These are phyloP conservation scores for Sequoia sempervirens DNA, from an alignment of 75 land plant species.

Conservation along the genomic window DNA sequence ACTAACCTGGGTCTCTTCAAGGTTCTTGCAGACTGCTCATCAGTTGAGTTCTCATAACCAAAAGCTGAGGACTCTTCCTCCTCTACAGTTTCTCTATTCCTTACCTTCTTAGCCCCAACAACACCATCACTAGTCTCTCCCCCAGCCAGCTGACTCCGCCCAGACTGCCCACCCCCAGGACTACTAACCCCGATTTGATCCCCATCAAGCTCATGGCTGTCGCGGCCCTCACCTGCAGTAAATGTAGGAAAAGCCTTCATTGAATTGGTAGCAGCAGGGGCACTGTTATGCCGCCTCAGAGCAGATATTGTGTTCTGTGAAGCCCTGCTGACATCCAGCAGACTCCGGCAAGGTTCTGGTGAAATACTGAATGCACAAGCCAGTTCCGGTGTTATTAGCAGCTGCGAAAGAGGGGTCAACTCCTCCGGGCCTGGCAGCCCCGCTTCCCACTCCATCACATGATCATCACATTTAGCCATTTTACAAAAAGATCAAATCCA, in stretches of 20 bases:
- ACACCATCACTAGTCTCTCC: slow-evolving; percentile 15
- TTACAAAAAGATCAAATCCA: not conserved
- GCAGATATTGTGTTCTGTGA: slow-evolving; percentile 39
- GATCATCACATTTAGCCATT: slow-evolving; percentile 3
- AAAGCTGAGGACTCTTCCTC: slow-evolving; percentile 35
- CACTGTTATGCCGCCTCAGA: slow-evolving; percentile 12
- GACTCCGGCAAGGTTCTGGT: slow-evolving; percentile 41
- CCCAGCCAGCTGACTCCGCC: slow-evolving; percentile 9
- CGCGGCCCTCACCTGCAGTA: not conserved
- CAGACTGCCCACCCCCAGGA: not conserved
- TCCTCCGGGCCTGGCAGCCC: slow-evolving; percentile 65
- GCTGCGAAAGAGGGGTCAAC: slow-evolving; percentile 61
- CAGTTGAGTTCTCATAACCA: slow-evolving; percentile 21
- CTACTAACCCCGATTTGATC: not conserved
- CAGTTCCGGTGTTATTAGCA: slow-evolving; percentile 66
- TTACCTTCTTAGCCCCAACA: slow-evolving; percentile 3
- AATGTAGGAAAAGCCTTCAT: slow-evolving; percentile 9
- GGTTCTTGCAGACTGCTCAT: slow-evolving; percentile 45
- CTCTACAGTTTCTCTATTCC: slow-evolving; percentile 19
- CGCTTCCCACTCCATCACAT: slow-evolving; percentile 64
- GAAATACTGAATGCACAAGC: slow-evolving; percentile 80
- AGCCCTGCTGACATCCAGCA: slow-evolving; percentile 55
- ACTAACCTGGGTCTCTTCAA: slow-evolving; percentile 75
- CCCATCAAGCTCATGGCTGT: not conserved
- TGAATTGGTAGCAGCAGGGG: slow-evolving; percentile 8